Evolutionary conservation across 2,329 filamentous ascomycete species (phyloP).

Genomic region (Fusarium palustre): DNA sequence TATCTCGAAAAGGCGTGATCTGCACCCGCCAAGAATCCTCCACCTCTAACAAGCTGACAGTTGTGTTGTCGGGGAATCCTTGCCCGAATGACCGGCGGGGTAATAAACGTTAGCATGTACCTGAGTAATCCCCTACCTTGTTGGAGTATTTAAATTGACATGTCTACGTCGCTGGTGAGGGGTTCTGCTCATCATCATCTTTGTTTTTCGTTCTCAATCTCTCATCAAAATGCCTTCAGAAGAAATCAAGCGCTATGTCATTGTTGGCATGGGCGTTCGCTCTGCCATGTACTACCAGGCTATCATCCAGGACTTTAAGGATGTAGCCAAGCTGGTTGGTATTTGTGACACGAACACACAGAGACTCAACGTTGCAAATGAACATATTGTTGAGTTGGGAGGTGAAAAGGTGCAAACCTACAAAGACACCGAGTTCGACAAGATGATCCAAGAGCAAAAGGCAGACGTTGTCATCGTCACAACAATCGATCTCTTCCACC

Average conservation of each 20-base stretch:
- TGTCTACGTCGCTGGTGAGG: not conserved
- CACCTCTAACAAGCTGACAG: constrained; percentile 27
- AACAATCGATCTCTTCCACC: constrained; percentile 71
- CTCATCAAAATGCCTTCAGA: constrained; percentile 22
- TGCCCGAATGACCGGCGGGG: constrained; percentile 26
- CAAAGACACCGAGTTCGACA: constrained; percentile 65
- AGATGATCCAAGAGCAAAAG: constrained; percentile 66
- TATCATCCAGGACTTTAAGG: constrained; percentile 64
- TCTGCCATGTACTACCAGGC: constrained; percentile 70
- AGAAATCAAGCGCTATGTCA: constrained; percentile 60
- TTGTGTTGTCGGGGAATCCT: constrained; percentile 21
- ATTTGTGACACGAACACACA: constrained; percentile 72
- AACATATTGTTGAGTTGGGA: constrained; percentile 59
- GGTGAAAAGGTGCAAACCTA: constrained; percentile 64
- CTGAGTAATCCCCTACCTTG: constrained; percentile 15
- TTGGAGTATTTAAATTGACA: constrained; percentile 10
- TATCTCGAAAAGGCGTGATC: constrained; percentile 23
- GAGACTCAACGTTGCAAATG: constrained; percentile 68
- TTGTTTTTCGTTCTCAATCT: too few species aligned
- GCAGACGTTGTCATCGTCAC: constrained; percentile 72
- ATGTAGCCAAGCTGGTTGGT: constrained; percentile 63
- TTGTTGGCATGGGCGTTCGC: constrained; percentile 69
- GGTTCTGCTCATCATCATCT: not conserved
- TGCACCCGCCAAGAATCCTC: constrained; percentile 22
- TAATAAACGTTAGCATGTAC: not conserved